Base-by-base conservation (phyloP, 164 flowering plant species). In the Magnolia changhungtana region DNA sequence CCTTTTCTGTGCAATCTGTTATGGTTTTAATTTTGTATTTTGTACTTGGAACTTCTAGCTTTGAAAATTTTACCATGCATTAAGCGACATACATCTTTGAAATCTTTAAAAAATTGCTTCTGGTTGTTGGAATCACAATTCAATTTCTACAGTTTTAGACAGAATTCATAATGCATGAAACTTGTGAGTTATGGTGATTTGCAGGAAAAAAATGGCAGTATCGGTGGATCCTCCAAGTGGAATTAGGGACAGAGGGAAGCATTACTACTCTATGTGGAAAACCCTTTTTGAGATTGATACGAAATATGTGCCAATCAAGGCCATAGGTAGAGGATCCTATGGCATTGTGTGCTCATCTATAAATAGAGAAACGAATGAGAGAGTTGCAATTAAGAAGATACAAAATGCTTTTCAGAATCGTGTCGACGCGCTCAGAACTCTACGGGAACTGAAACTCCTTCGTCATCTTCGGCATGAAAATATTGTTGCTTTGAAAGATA, bases 241-340 rank as follows among this genome's bases (percentile, higher is more conserved):
- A 73, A 74, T 82, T 67, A 67, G 84, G 55, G 29, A 73, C 14
- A 76, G 50, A 76, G 97, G 98, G 77, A 95, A 95, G 81, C 98
- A 95, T 81, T 95, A 93, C 81, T 95, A 81, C 77, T 83, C 93
- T 0, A 93, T 95, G 96, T 95, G 96, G 97, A 95, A 93, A 77
- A 87, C 95, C 6, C 74, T 95, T 80, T 95, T 95, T 76, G 98
- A 95, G 89, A 85, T 95, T 58, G 98, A 95, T 76, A 91, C 91
- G 1, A 95, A 91, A 74, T 95, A 95, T 74, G 87, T 88, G 61
- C 97, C 98, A 13, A 93, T 95, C 83, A 93, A 93, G 86, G 95
- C 98, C 50, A 90, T 95, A 37, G 97, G 98, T 50, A 87, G 97
- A 75, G 98, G 98, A 63, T 96, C 98, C 1, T 95, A 95, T 78